Conservation (phyloP, 2,329 filamentous ascomycete genomes). For the Penicillium polonicum region DNA sequence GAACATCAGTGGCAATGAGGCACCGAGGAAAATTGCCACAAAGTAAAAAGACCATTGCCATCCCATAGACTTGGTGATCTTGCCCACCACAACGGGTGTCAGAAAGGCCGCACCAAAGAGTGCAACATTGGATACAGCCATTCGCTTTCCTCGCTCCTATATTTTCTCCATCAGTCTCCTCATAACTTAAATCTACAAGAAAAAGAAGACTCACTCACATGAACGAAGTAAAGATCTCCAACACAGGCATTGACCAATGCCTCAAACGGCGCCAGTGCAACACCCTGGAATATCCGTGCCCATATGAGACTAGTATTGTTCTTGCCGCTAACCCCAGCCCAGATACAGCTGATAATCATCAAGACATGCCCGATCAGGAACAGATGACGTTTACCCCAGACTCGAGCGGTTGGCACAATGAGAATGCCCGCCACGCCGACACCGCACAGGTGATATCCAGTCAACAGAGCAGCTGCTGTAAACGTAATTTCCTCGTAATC, state of each 20-base stretch:
- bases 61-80: constrained; percentile 72
- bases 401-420: constrained; percentile 80
- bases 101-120: constrained; percentile 70
- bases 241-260: constrained; percentile 84
- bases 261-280: constrained; percentile 86
- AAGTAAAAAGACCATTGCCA: constrained; percentile 90
- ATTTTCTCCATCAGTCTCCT: background rate
- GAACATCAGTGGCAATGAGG: constrained; percentile 67
- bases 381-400: constrained; percentile 90
- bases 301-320: constrained; percentile 72
- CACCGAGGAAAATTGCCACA: constrained; percentile 76
- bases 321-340: constrained; percentile 68
- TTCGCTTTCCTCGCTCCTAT: constrained; percentile 73
- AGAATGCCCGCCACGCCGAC: constrained; percentile 78
- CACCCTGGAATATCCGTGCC: constrained; percentile 79
- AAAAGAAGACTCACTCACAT: constrained; percentile 53
- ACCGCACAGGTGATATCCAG: constrained; percentile 82
- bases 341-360: constrained; percentile 70
- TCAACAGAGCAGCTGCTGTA: constrained; percentile 75
- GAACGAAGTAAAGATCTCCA: constrained; percentile 87
- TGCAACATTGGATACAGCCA: constrained; percentile 76
- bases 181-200: background rate
- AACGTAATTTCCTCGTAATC: constrained; percentile 65
- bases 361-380: constrained; percentile 76
- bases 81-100: constrained; percentile 87